Base-by-base conservation (phyloP, 352 stramenopile species). In the Phytophthora colocasiae region DNA sequence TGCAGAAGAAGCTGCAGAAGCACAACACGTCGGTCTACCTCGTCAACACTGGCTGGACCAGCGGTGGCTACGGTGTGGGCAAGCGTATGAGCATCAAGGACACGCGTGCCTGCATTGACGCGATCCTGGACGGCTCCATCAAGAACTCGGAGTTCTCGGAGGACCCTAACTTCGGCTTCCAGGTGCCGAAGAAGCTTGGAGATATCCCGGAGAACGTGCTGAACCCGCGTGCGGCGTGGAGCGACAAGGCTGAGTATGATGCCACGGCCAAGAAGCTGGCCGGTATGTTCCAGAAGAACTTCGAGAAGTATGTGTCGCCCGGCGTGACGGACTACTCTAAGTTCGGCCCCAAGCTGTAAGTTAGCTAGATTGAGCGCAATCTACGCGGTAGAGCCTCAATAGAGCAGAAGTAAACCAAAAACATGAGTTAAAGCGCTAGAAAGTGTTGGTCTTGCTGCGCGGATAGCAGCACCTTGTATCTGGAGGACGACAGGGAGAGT, bases 81-180 rank as follows among this genome's bases (percentile, higher is more conserved):
- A 87, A 98, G 69, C 93, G 97, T 58, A 99, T 99, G 97, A 97
- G 81, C 54, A 98, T 99, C 79, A 97, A 98, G 78, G 92, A 96
- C 65, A 99, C 97, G 36, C 91, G 97, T 47, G 87, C 85, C 12
- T 99, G 95, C 75, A 97, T 99, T 54, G 87, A 99, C 79, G 95
- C 95, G 29, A 98, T 99, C 62, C 75, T 99, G 49, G 92, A 99
- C 81, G 97, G 97, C 60, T 96, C 83, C 44, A 98, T 99, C 79
- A 83, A 98, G 58, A 85, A 97, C 27, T 80, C 88, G 2, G 66
- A 91, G 63, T 97, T 96, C 66, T 54, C 63, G 4, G 83, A 83
- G 57, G 93, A 99, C 75, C 78, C 90, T 9, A 78, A 97, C 52
- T 99, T 99, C 77, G 96, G 95, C 43, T 98, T 99, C 64, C 63